A percentile compares a stretch with the other conserved stretches of the same genome.
Conservation (phyloP, 129 eudicot genomes). For the Mikania micrantha region DNA sequence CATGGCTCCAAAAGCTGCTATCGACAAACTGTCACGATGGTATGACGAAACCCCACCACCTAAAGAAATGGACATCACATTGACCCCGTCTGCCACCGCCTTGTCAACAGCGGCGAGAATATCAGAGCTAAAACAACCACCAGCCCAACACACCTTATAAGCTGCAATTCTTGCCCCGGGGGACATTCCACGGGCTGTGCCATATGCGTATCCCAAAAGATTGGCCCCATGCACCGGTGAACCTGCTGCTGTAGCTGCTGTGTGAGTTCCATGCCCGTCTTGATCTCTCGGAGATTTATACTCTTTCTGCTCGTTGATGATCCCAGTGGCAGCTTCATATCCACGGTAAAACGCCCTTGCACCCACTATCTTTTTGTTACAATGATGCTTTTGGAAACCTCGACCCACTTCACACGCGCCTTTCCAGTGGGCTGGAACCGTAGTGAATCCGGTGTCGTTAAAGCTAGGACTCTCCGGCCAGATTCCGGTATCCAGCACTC, state of each 20-base stretch:
- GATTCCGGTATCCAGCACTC: slow-evolving; percentile 79
- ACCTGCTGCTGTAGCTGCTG: slow-evolving; percentile 88
- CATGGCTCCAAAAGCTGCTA: slow-evolving; percentile 89
- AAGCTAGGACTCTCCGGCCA: slow-evolving; percentile 93
- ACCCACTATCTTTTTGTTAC: slow-evolving; percentile 68
- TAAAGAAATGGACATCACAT: slow-evolving; percentile 75
- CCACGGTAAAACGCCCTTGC: slow-evolving; percentile 74
- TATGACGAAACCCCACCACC: slow-evolving; percentile 91
- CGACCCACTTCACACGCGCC: slow-evolving; percentile 75
- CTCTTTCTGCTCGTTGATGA: slow-evolving; percentile 60
- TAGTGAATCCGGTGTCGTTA: slow-evolving; percentile 54
- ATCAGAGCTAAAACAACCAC: slow-evolving; percentile 94
- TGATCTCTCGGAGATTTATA: slow-evolving; percentile 78
- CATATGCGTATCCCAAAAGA: slow-evolving; percentile 75
- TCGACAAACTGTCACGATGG: slow-evolving; percentile 65
- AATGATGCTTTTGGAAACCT: slow-evolving; percentile 44
- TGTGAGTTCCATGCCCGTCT: slow-evolving; percentile 93
- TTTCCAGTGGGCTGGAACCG: slow-evolving; percentile 54
- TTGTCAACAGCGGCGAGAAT: slow-evolving; percentile 76
- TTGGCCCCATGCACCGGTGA: slow-evolving; percentile 73
- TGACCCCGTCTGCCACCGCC: slow-evolving; percentile 79
- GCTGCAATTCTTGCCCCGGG: slow-evolving; percentile 83
- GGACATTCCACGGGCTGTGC: slow-evolving; percentile 83
- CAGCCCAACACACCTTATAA: slow-evolving; percentile 84
- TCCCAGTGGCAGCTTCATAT: slow-evolving; percentile 82